phyloP scores from a whole-genome alignment of 441 rosid genomes.

The Erodium moschatum region DNA sequence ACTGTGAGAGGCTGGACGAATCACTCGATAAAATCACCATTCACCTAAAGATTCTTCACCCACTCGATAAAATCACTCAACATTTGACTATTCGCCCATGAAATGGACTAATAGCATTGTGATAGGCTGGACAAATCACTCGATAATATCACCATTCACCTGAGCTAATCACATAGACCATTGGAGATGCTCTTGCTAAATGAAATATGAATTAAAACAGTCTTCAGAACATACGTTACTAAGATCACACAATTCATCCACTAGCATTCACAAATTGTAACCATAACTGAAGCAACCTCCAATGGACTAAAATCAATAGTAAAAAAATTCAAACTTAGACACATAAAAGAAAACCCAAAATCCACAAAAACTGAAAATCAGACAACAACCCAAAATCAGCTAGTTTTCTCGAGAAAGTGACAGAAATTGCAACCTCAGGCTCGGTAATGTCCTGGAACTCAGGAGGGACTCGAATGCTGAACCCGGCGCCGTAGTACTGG shows the following conservation, averaged over 20 bases:
- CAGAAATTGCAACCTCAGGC: conserved; percentile 53
- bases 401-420: not conserved
- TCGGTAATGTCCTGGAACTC: conserved; percentile 67
- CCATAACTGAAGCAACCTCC: not conserved
- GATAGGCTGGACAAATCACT: too few relatives aligned
- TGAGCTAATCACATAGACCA: too few relatives aligned
- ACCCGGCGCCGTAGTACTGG: conserved; percentile 78
- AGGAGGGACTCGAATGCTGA: conserved; percentile 80
- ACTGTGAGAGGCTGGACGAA: too few relatives aligned
- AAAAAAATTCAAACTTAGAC: not conserved
- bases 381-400: not conserved
- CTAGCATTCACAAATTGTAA: not conserved
- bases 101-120: too few relatives aligned
- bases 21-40: too few relatives aligned
- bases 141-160: too few relatives aligned
- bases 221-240: not conserved
- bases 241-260: not conserved
- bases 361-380: not conserved
- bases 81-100: too few relatives aligned
- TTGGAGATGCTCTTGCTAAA: too few relatives aligned
- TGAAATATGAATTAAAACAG: too few relatives aligned
- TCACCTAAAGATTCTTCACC: too few relatives aligned
- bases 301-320: not conserved
- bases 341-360: not conserved
- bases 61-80: too few relatives aligned